These are phyloP conservation scores for Barbarea vulgaris DNA, from an alignment of 345 rosid genomes.

Conservation along the genomic window DNA sequence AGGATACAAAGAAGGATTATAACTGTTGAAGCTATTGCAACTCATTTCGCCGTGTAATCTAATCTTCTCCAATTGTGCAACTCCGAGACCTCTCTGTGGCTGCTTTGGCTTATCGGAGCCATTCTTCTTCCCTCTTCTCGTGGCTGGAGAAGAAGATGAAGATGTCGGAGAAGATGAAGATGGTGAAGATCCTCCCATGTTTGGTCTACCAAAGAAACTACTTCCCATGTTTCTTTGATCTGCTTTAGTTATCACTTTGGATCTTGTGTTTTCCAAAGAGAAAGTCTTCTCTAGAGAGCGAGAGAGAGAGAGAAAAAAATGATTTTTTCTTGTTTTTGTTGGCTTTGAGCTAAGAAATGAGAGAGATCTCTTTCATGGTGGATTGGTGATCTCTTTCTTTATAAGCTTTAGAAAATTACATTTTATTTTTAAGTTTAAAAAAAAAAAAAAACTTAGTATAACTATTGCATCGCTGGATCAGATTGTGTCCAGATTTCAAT, in stretches of 20 bases:
- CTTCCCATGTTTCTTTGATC: constrained; percentile 58
- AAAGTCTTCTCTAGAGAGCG: constrained; percentile 24
- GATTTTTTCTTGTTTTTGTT: constrained; percentile 9
- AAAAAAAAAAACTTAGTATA: constrained; percentile 46
- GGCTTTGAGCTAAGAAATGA: constrained; percentile 39
- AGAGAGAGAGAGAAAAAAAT: constrained; percentile 6
- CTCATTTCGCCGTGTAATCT: constrained; percentile 73
- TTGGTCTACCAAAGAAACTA: constrained; percentile 71
- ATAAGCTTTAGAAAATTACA: constrained; percentile 6
- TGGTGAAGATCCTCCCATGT: constrained; percentile 45
- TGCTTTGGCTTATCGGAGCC: constrained; percentile 79
- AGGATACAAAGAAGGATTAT: constrained; percentile 48
- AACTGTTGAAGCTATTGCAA: constrained; percentile 36
- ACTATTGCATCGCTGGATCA: constrained; percentile 95
- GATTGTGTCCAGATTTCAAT: constrained; percentile 78
- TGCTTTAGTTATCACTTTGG: neutral
- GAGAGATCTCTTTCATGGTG: constrained; percentile 50
- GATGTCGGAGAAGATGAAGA: constrained; percentile 38
- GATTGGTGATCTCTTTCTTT: constrained; percentile 29
- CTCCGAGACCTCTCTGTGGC: constrained; percentile 98
- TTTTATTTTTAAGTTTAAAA: neutral
- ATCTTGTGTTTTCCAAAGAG: constrained; percentile 16
- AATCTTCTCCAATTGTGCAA: constrained; percentile 93
- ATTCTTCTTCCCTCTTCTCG: constrained; percentile 77
- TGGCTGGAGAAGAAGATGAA: constrained; percentile 52